These are phyloP conservation scores for Blumeriella jaapii DNA, from an alignment of 2,329 filamentous ascomycete genomes.

Conservation along the genomic window DNA sequence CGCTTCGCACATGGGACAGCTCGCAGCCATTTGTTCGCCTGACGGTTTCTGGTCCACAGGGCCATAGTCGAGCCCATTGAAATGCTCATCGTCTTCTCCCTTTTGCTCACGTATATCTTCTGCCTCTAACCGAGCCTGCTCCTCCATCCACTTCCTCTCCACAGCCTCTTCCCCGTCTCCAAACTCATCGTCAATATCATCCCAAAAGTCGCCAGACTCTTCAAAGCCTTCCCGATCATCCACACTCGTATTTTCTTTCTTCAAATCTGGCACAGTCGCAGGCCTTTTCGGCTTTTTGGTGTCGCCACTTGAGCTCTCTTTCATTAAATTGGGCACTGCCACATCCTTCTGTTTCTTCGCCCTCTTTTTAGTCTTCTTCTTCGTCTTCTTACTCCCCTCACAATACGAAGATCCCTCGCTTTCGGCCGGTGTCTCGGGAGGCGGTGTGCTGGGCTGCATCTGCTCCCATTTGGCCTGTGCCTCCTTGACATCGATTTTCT, in stretches of 20 bases:
- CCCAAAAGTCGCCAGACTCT: conserved; percentile 48
- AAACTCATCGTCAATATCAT: conserved; percentile 20
- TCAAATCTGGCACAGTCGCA: conserved; percentile 30
- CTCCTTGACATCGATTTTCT: conserved; percentile 16
- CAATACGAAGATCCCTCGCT: conserved; percentile 7
- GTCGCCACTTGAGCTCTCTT: conserved; percentile 4
- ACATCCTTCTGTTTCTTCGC: conserved; percentile 1
- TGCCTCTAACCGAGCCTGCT: conserved; percentile 56
- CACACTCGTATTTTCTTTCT: conserved; percentile 37
- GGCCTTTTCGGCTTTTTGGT: conserved; percentile 8
- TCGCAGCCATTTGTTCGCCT: conserved; percentile 16
- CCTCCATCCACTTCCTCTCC: conserved; percentile 61
- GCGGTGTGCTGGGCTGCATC: conserved; percentile 16
- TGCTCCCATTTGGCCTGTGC: conserved; percentile 25
- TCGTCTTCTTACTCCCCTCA: neutral
- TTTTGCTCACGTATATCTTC: conserved; percentile 40
- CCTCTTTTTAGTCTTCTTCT: conserved; percentile 5
- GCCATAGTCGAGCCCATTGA: conserved; percentile 16
- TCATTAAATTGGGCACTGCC: conserved; percentile 5
- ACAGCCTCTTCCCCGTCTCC: conserved; percentile 49
- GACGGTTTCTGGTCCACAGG: conserved; percentile 6
- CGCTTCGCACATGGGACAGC: conserved; percentile 69
- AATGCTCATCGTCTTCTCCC: conserved; percentile 24
- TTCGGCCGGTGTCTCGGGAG: conserved; percentile 1
- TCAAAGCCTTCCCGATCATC: conserved; percentile 43